Percentiles rank a stretch among this genome's conserved stretches.
phyloP scores from a whole-genome alignment of 2,329 filamentous ascomycete species.

The Neonectria punicea region DNA sequence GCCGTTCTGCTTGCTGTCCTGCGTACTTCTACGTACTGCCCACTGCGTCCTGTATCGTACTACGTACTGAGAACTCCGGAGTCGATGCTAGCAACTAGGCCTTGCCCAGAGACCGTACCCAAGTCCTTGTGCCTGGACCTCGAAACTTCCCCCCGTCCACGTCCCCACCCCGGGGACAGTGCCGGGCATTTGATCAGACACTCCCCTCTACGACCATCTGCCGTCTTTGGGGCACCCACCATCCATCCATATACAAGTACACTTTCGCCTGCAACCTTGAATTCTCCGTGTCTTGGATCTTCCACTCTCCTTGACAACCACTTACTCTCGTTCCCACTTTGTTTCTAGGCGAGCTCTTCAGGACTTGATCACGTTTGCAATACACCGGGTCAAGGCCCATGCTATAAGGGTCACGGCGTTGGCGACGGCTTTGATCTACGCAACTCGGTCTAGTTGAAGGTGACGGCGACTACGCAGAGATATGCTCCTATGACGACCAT shows the following conservation, averaged over 20 bases:
- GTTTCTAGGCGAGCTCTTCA: slow-evolving; percentile 26
- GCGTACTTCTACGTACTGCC: slow-evolving; percentile 25
- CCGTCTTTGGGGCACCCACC: slow-evolving; percentile 53
- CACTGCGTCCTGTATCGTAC: slow-evolving; percentile 25
- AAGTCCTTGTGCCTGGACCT: slow-evolving; percentile 53
- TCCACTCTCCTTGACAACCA: slow-evolving; percentile 23
- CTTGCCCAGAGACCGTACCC: slow-evolving; percentile 41
- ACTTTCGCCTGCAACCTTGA: slow-evolving; percentile 56
- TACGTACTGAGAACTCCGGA: slow-evolving; percentile 39
- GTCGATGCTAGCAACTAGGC: slow-evolving; percentile 37
- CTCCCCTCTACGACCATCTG: slow-evolving; percentile 60
- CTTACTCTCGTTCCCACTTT: slow-evolving; percentile 27
- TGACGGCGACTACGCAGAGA: slow-evolving; percentile 45
- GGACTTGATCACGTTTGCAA: slow-evolving; percentile 25
- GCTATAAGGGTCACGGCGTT: slow-evolving; percentile 34
- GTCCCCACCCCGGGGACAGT: slow-evolving; percentile 59
- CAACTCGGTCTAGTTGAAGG: slow-evolving; percentile 37
- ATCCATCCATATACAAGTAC: slow-evolving; percentile 60
- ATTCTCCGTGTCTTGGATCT: slow-evolving; percentile 32
- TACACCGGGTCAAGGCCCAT: slow-evolving; percentile 33
- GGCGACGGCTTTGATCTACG: slow-evolving; percentile 40
- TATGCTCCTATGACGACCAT: slow-evolving; percentile 71
- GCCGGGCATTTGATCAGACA: slow-evolving; percentile 60
- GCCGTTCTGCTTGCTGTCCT: slow-evolving; percentile 38
- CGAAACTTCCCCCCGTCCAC: slow-evolving; percentile 48